Base-by-base conservation (phyloP, 352 stramenopile species). In the Phytophthora fragariaefolia region DNA sequence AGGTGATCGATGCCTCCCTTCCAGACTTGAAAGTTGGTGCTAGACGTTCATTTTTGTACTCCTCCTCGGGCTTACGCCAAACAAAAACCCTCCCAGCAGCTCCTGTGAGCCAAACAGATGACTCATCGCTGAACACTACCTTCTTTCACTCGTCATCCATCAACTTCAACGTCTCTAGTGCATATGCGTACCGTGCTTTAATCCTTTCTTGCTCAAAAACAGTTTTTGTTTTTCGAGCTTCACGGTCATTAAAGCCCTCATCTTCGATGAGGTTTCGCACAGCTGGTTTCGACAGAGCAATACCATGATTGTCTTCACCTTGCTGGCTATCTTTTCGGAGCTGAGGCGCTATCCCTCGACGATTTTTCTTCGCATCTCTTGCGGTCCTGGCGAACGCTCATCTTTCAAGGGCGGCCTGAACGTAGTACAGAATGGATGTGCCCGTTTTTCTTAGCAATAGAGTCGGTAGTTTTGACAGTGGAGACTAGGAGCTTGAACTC, bases 261-360 rank as follows among this genome's bases (percentile, higher is more conserved):
- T 52, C 42, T 45, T 61, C 51, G 26, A 61, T 52, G 54, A 8
- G 26, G 26, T 53, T 61, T 9, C 26, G 10, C 26, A 45, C 40
- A 26, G 54, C 52, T 10, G 51, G 54, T 27, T 46, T 61, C 1
- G 26, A 52, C 22, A 32, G 4, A 32, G 27, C 8, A 4, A 8
- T 32, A 8, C 27, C 27, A 8, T 32, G 27, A 8, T 4, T 27
- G 51, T 10, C 43, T 61, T 34, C 17, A 52, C 40, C 54, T 52
- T 61, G 27, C 2, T n/a, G 6, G 9, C 26, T 32, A 61, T 17
- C 12, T 61, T 45, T 13, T 52, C 53, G 12, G 36, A 13, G 46
- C 54, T 61, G 32, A 46, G 54, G n/a, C n/a, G n/a, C n/a, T n/a
- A n/a, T n/a, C n/a, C n/a, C n/a, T 40, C n/a, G 40, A 6, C 26